Conservation (phyloP, 2,329 filamentous ascomycete genomes). For the Xylariales sp. region DNA sequence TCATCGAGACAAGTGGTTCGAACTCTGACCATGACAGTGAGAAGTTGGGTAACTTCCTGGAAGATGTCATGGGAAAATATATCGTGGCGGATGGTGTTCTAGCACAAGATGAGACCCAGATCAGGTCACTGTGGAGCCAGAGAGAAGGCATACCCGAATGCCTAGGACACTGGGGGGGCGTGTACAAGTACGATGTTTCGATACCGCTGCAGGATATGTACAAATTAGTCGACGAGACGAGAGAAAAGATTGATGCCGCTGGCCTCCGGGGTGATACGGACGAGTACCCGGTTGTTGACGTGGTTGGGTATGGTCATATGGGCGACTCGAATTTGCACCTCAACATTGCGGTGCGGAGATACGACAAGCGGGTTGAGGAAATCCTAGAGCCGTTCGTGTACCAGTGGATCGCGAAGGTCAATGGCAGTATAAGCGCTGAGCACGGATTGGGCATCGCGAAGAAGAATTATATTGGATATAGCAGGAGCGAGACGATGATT, state of each 20-base stretch:
- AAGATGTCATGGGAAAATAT: conserved; percentile 83
- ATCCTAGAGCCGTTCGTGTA: conserved; percentile 92
- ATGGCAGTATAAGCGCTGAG: conserved; percentile 94
- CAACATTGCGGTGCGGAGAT: conserved; percentile 78
- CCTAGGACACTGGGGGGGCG: conserved; percentile 83
- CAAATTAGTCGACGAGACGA: conserved; percentile 78
- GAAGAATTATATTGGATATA: conserved; percentile 93
- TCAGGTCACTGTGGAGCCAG: conserved; percentile 81
- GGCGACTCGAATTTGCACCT: conserved; percentile 93
- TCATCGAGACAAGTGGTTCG: conserved; percentile 93
- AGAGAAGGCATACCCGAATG: conserved; percentile 90
- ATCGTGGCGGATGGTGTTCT: conserved; percentile 87
- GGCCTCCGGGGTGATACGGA: conserved; percentile 75
- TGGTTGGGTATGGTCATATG: conserved; percentile 98
- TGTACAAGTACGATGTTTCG: conserved; percentile 98
- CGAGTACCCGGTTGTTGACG: conserved; percentile 74
- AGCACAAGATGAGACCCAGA: conserved; percentile 89
- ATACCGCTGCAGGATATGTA: conserved; percentile 89
- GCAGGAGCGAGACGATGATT: conserved; percentile 81
- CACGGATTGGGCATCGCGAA: conserved; percentile 92
- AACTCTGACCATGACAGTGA: conserved; percentile 90
- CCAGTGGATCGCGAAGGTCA: conserved; percentile 86
- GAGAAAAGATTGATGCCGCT: conserved; percentile 64
- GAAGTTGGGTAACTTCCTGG: conserved; percentile 86
- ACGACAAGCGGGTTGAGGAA: conserved; percentile 83